Conservation (phyloP, 768 basidiomycete species). For the Suillus subluteus region DNA sequence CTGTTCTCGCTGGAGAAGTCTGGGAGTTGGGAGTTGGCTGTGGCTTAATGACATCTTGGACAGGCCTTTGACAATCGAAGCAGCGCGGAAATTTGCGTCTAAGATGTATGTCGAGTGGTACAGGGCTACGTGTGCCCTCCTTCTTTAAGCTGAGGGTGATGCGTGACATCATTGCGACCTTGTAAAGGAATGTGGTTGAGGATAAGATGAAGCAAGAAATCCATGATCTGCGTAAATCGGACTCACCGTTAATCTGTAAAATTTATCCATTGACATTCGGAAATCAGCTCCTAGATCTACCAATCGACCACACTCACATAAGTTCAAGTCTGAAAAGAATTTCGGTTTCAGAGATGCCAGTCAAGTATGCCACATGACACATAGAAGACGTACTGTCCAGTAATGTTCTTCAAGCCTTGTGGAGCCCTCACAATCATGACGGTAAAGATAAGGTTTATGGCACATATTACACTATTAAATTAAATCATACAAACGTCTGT, state of each 20-base stretch:
- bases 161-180: conserved; percentile 70
- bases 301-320: neutral
- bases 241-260: conserved; percentile 6
- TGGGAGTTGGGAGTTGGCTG: neutral
- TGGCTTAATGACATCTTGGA: neutral
- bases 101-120: neutral
- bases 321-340: conserved; percentile 4
- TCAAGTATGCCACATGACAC: neutral
- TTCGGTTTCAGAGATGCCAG: neutral
- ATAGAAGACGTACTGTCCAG: conserved; percentile 31
- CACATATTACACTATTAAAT: conserved; percentile 38
- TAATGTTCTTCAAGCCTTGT: conserved; percentile 37
- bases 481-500: neutral
- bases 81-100: neutral
- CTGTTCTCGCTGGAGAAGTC: neutral
- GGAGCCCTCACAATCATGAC: conserved; percentile 40
- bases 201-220: conserved; percentile 3
- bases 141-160: conserved; percentile 65
- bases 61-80: conserved; percentile 3
- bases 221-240: neutral
- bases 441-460: conserved; percentile 40
- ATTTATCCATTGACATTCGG: neutral
- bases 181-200: conserved; percentile 1
- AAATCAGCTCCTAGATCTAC: neutral
- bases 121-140: conserved; percentile 18